Evolutionary conservation across 352 stramenopile genomes (phyloP), one percentile per base, ranked within the genome.

Genomic region (Phytopythium ostracodes): DNA sequence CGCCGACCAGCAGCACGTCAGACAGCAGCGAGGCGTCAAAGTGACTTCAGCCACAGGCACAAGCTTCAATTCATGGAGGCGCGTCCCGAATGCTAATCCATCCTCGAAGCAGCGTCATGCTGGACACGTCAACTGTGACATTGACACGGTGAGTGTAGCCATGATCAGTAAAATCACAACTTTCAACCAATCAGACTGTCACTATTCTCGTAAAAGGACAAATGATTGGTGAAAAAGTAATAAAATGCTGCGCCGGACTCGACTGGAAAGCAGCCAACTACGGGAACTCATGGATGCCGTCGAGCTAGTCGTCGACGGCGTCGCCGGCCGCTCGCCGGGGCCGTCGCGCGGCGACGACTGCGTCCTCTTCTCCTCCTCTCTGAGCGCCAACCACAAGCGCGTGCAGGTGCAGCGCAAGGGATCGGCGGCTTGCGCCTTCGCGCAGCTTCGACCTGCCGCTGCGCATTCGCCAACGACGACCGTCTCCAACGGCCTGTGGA

Each of bases 271-370:
- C 47, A 53, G 12, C 40, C 2, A 7, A 46, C 14, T 22, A 9
- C 4, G 40, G 4, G 47, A 47, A 12, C 42, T 7, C 20, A 53
- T 53, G 47, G 47, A 53, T 7, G 47, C 7, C 11, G 24, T 62
- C 56, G 27, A 64, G 53, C 44, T 68, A 58, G 5, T 4, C 10
- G 47, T 53, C 47, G 24, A 10, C 25, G 25, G 12, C 47, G 47
- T 22, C 47, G 47, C 24, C 3, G 47, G 14, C 12, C 25, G 24
- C 14, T 35, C 47, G 47, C 24, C 24, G 2, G 47, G 25, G 12
- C 47, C 47, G 4, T 22, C 25, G 25, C 25, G 47, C 47, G 47
- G 47, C 24, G 25, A 53, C n/a, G 47, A 53, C 1, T 53, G 47
- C 47, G 25, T 31, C 11, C 47, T 53, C 47, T 53, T 53, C 24